phyloP scores from a whole-genome alignment of 148 eudicot genomes.

The Cornus florida region DNA sequence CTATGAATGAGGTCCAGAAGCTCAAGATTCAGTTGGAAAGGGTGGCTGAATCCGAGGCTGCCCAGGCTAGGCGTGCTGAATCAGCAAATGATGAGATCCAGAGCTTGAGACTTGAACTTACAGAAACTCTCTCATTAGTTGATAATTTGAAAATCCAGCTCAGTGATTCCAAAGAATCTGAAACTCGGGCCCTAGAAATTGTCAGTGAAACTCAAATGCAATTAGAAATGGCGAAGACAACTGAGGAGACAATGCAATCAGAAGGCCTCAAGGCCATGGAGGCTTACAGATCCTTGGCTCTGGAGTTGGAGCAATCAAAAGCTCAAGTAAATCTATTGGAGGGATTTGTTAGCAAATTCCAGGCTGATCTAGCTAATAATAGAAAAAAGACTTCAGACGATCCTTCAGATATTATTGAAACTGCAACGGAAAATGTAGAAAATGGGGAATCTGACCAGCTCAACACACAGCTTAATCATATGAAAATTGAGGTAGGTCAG shows the following conservation, averaged over 20 bases:
- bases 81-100: conserved; percentile 61
- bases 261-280: conserved; percentile 52
- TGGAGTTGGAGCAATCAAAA: conserved; percentile 65
- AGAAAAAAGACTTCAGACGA: conserved; percentile 15
- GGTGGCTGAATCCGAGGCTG: conserved; percentile 57
- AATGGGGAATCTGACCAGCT: conserved; percentile 37
- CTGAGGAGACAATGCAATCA: conserved; percentile 46
- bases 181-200: conserved; percentile 51
- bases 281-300: conserved; percentile 40
- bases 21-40: conserved; percentile 65
- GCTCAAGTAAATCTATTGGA: conserved; percentile 47
- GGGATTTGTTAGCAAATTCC: conserved; percentile 45
- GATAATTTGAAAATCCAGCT: conserved; percentile 63
- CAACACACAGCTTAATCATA: conserved; percentile 47
- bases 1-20: conserved; percentile 68
- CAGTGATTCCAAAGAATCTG: conserved; percentile 54
- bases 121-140: conserved; percentile 49
- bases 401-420: conserved; percentile 8
- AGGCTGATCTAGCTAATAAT: conserved; percentile 23
- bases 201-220: conserved; percentile 50
- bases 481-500: conserved; percentile 48
- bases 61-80: conserved; percentile 53
- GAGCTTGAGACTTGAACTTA: conserved; percentile 52
- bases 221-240: conserved; percentile 50
- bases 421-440: conserved; percentile 14